A percentile compares a stretch with the other conserved stretches of the same genome.
These are phyloP conservation scores for Ascocoryne sarcoides DNA, from an alignment of 2,329 filamentous ascomycete species.

Conservation along the genomic window DNA sequence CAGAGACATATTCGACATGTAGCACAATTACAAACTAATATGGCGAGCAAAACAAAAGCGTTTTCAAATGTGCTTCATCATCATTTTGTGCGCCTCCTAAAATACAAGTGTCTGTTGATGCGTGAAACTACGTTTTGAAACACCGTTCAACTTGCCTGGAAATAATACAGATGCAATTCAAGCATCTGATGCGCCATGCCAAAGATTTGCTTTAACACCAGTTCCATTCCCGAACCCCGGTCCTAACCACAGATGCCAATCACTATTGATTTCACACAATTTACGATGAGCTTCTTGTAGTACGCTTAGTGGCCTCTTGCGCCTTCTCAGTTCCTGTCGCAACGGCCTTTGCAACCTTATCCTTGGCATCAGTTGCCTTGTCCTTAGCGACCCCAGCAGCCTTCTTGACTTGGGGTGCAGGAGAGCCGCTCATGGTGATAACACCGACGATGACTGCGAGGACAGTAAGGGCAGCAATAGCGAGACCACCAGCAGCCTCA, in stretches of 20 bases:
- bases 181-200: neutral
- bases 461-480: slow-evolving; percentile 59
- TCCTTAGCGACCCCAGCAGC: slow-evolving; percentile 55
- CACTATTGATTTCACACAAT: slow-evolving; percentile 3
- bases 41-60: too few relatives aligned
- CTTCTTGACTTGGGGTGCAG: slow-evolving; percentile 67
- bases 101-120: slow-evolving; percentile 15
- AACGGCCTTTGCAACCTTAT: slow-evolving; percentile 55
- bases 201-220: slow-evolving; percentile 1
- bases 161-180: neutral
- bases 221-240: slow-evolving; percentile 1
- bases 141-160: neutral
- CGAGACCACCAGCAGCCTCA: slow-evolving; percentile 77
- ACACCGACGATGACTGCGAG: slow-evolving; percentile 62
- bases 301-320: slow-evolving; percentile 43
- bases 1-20: too few relatives aligned
- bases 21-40: too few relatives aligned
- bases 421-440: slow-evolving; percentile 54
- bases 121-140: slow-evolving; percentile 1
- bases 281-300: slow-evolving; percentile 25
- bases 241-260: slow-evolving; percentile 1
- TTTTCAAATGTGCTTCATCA: neutral
- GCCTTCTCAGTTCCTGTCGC: slow-evolving; percentile 60
- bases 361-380: slow-evolving; percentile 68
- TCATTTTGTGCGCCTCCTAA: slow-evolving; percentile 24